A percentile compares a stretch with the other conserved stretches of the same genome.
phyloP scores from a whole-genome alignment of 306 rosid species.

The Echinosophora koreensis region DNA sequence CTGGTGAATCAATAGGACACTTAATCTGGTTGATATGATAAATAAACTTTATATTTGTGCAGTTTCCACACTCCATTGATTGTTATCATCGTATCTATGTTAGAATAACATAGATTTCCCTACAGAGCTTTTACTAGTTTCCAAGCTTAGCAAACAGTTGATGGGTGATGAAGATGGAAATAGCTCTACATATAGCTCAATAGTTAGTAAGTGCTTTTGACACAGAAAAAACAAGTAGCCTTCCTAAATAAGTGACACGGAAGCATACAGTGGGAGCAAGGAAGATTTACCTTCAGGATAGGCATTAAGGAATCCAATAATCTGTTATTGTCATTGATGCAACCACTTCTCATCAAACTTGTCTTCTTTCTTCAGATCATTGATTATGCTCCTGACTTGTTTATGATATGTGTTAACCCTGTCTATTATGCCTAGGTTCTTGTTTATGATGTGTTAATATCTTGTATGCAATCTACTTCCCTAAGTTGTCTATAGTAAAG shows the following conservation, averaged over 20 bases:
- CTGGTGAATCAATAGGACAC: not conserved
- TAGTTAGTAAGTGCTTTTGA: not conserved
- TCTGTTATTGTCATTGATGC: not conserved
- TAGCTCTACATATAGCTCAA: not conserved
- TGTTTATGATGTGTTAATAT: too few relatives aligned
- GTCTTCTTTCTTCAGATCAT: not conserved
- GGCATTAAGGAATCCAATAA: not conserved
- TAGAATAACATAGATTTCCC: not conserved
- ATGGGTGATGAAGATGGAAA: not conserved
- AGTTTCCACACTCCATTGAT: not conserved
- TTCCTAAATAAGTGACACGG: not conserved
- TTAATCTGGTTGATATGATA: not conserved
- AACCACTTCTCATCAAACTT: not conserved
- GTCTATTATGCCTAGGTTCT: too few relatives aligned
- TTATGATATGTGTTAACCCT: too few relatives aligned
- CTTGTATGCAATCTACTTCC: too few relatives aligned
- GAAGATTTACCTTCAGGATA: not conserved
- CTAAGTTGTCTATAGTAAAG: too few relatives aligned
- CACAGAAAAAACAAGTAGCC: not conserved
- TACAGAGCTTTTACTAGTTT: not conserved
- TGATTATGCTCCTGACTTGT: too few relatives aligned
- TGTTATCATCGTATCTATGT: not conserved
- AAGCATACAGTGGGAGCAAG: not conserved
- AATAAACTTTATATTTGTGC: not conserved
- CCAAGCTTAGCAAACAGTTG: conserved; percentile 2